phyloP scores from a whole-genome alignment of 768 basidiomycete species.

The Suillus hirtellus region DNA sequence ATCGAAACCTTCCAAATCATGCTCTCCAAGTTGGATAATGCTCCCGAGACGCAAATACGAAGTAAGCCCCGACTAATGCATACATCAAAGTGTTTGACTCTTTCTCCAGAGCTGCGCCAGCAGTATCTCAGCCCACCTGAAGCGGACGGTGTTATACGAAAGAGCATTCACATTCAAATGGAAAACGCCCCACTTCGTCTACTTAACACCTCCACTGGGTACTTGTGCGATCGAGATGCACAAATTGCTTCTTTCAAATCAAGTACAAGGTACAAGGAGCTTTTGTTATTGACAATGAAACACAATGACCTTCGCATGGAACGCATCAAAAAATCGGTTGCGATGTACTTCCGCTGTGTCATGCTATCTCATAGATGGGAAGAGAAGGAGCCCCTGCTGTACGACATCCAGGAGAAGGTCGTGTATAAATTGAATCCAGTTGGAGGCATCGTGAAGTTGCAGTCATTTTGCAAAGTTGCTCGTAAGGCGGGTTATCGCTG shows the following conservation, averaged over 20 bases:
- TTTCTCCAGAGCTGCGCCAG: neutral
- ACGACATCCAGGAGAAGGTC: slow-evolving; percentile 4
- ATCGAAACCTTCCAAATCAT: neutral
- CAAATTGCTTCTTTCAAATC: neutral
- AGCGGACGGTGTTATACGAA: neutral
- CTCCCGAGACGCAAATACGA: neutral
- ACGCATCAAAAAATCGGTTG: neutral
- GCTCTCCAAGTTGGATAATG: neutral
- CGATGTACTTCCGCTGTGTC: slow-evolving; percentile 1
- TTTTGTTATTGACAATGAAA: neutral
- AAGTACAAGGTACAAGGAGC: slow-evolving; percentile 2
- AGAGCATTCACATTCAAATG: neutral
- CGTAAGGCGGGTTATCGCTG: slow-evolving; percentile 16
- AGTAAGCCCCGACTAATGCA: neutral
- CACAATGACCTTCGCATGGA: neutral
- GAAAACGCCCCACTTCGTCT: slow-evolving; percentile 10
- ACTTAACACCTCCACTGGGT: slow-evolving; percentile 10
- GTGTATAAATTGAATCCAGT: neutral
- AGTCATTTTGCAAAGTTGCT: slow-evolving; percentile 15
- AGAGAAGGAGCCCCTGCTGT: slow-evolving; percentile 7
- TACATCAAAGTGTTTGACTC: neutral
- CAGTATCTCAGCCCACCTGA: neutral
- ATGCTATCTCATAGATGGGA: slow-evolving; percentile 9
- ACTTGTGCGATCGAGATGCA: slow-evolving; percentile 8
- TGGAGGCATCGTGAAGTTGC: neutral